These are phyloP conservation scores for Fusarium sp. DNA, from an alignment of 2,329 filamentous ascomycete genomes.

Conservation along the genomic window DNA sequence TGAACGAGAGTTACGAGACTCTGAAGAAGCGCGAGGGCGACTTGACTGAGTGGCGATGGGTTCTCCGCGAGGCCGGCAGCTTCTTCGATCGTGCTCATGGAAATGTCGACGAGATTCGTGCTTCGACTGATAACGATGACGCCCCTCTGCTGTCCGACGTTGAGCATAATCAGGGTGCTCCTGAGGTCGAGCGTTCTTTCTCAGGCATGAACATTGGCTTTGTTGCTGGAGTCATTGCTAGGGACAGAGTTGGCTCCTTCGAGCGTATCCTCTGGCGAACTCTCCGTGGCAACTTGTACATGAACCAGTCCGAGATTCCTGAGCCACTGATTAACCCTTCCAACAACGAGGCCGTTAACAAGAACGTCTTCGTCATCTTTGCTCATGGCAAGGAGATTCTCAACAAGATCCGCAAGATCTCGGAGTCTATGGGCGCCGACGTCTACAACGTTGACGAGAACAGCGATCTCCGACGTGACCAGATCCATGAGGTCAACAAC, in stretches of 20 bases:
- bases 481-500: constrained; percentile 97
- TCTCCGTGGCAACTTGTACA: constrained; percentile 96
- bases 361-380: constrained; percentile 99
- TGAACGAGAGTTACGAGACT: constrained; percentile 99
- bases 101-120: constrained; percentile 95
- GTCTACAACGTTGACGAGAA: constrained; percentile 98
- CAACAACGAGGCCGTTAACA: constrained; percentile 91
- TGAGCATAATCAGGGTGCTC: constrained; percentile 77
- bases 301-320: constrained; percentile 99
- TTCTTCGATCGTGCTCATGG: constrained; percentile 98
- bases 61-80: constrained; percentile 92
- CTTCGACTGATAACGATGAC: constrained; percentile 89
- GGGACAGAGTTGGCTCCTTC: constrained; percentile 93
- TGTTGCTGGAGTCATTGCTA: constrained; percentile 92
- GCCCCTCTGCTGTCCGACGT: constrained; percentile 93
- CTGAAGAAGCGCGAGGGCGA: constrained; percentile 98
- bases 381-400: constrained; percentile 98
- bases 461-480: constrained; percentile 91
- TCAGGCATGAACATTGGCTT: constrained; percentile 99
- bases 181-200: constrained; percentile 85
- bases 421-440: constrained; percentile 94
- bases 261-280: constrained; percentile 98
- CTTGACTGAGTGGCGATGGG: constrained; percentile 98
- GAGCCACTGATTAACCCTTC: constrained; percentile 91
- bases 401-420: constrained; percentile 98